Evolutionary conservation across 2,329 filamentous ascomycete genomes (phyloP), one percentile per base, ranked within the genome.

Genomic region (Davidsoniella virescens): DNA sequence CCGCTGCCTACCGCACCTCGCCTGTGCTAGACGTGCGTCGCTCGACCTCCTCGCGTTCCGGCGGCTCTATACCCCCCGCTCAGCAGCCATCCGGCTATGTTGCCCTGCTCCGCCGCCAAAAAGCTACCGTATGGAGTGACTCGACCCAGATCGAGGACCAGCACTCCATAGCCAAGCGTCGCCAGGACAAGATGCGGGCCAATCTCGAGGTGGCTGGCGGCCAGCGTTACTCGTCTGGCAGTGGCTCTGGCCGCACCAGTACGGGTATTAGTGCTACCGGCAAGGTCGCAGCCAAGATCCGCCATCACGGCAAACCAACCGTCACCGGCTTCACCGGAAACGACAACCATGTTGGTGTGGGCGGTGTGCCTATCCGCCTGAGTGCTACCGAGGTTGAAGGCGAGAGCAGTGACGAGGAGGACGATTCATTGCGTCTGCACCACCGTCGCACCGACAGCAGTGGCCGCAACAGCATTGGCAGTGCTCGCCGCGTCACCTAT

Each of bases 91-190:
- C 73, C n/a, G 81, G 87, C 56, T 98, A 98, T 65, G 92, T 98
- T 47, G 88, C 92, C 36, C 73, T 95, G n/a, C 82, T 98, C 67
- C 80, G 92, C 55, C 90, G 88, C 63, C 92, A 98, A 66, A 96
- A 96, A 64, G 92, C 87, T 29, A 98, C 92, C 0, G 92, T 98
- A 4, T 98, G 92, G 92, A 95, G 88, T 68, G 92, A 96, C 62
- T 82, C 88, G 49, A 77, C 90, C 8, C 92, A 98, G 63, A 80
- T 85, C 55, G 87, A 96, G 65, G 92, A 98, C 62, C 86, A 90
- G 0, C 76, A 87, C 47, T 69, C 92, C 52, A 69, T 82, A 3
- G 87, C 87, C 25, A 83, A 88, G 59, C 87, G 94, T 63, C 78
- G 84, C 52, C 83, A 84, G 37, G 92, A 88, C 52, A 94, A 92